Evolutionary conservation across 148 eudicot species (phyloP), one percentile per base, ranked within the genome.

Genomic region (Spergularia marina): DNA sequence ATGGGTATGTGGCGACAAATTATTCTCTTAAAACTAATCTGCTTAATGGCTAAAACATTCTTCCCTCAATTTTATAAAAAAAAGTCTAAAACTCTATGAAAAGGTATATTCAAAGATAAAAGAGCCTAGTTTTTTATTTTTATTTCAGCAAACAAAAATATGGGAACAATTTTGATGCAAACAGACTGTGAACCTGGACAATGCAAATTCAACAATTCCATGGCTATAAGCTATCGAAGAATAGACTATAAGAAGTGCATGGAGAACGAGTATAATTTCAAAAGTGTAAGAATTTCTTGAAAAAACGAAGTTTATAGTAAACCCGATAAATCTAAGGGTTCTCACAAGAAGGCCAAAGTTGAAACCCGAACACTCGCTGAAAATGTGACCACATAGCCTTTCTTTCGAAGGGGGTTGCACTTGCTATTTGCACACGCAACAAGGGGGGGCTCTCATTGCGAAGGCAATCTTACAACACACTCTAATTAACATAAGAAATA

Each of bases 401-500:
- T 15, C 10, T 30, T 57, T 72, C 44, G 10, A 72, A 41, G 21
- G 63, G 63, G 62, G 23, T 36, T 72, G 65, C 53, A 73, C 56
- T 20, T 73, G 53, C 53, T 39, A 61, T 53, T 23, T 65, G 25
- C 55, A 72, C 72, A 65, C 49, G 76, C 81, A 55, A 55, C 73
- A 72, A 78, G 76, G 57, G 36, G 36, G 40, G 25, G 56, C 53
- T 59, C 30, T 60, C 47, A n/a, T 21, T 30, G 59, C 76, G 13
- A 39, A 30, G 17, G 61, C 36, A 73, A 61, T 52, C 36, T 30
- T 8, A 15, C 49, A 47, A 21, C 25, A 47, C 1, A 65, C n/a
- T 21, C 12, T 18, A 63, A 63, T 77, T 34, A 15, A 13, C 17
- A 30, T 5, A 23, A 73, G 23, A 8, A 65, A 53, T 3, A 54